These are phyloP conservation scores for Amanita rimosa DNA, from an alignment of 768 basidiomycete genomes.

Conservation along the genomic window DNA sequence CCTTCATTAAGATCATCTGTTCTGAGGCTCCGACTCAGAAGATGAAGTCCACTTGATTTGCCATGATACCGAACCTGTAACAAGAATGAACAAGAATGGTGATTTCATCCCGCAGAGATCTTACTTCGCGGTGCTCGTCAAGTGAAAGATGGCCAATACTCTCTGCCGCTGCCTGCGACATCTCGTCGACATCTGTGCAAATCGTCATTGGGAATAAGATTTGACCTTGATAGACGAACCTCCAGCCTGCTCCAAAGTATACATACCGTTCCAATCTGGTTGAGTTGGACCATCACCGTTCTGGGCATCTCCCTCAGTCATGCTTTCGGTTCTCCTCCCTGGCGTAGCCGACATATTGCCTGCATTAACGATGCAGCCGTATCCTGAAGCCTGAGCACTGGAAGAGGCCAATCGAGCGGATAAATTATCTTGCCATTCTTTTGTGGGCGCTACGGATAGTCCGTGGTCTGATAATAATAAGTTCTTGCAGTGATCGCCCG, in stretches of 20 bases:
- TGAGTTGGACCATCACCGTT: constrained; percentile 20
- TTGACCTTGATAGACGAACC: constrained; percentile 9
- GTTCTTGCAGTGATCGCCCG: constrained; percentile 4
- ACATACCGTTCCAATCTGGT: constrained; percentile 49
- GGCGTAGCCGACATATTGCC: background rate
- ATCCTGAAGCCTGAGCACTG: constrained; percentile 9
- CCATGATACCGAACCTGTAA: constrained; percentile 76
- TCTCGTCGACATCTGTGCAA: constrained; percentile 23
- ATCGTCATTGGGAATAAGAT: background rate
- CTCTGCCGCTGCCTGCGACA: constrained; percentile 36
- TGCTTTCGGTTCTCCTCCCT: constrained; percentile 1
- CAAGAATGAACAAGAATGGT: background rate
- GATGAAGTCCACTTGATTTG: constrained; percentile 61
- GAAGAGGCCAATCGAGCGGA: constrained; percentile 38
- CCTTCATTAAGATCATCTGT: constrained; percentile 60
- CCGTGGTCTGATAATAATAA: constrained; percentile 34
- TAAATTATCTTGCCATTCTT: constrained; percentile 72
- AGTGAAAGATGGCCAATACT: constrained; percentile 61
- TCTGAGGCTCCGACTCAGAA: constrained; percentile 56
- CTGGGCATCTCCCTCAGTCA: constrained; percentile 18
- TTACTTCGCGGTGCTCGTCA: constrained; percentile 66
- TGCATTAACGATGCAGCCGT: constrained; percentile 7
- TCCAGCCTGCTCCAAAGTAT: constrained; percentile 36
- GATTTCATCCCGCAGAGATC: background rate
- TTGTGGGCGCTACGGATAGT: constrained; percentile 51